Evolutionary conservation across 2,329 filamentous ascomycete genomes (phyloP).

Genomic region (Verticillium nubilum): DNA sequence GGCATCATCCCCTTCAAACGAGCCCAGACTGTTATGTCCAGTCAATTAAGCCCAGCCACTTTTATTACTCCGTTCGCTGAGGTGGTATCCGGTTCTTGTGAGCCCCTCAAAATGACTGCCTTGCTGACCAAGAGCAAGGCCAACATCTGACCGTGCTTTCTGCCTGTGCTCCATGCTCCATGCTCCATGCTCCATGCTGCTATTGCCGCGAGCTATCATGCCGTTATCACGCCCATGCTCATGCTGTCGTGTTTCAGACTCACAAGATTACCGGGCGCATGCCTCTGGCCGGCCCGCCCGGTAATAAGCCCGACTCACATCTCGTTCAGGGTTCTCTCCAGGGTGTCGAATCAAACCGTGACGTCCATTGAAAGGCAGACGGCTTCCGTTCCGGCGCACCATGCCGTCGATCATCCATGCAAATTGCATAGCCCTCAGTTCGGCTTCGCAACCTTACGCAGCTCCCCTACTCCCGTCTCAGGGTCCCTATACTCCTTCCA

Average conservation of each 20-base stretch:
- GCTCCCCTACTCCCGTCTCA: constrained; percentile 69
- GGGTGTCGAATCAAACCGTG: neutral
- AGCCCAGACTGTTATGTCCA: neutral
- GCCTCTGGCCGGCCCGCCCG: neutral
- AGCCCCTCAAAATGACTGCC: neutral
- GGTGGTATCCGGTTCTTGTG: neutral
- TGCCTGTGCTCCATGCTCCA: neutral
- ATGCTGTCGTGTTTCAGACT: neutral
- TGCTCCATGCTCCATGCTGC: neutral
- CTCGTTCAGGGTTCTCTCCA: neutral
- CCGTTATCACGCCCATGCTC: neutral
- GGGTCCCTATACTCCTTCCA: constrained; percentile 94
- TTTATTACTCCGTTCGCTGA: neutral
- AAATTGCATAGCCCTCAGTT: constrained; percentile 47
- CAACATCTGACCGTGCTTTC: neutral
- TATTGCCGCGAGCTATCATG: neutral
- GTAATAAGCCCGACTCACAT: neutral
- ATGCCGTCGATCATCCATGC: neutral
- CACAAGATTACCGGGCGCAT: neutral
- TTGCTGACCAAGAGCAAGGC: neutral
- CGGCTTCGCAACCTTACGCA: constrained; percentile 90
- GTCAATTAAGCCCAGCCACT: neutral
- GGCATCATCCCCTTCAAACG: neutral
- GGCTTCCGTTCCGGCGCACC: neutral
- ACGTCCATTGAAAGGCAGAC: neutral